These are phyloP conservation scores for Phalaenopsis equestris DNA, from an alignment of 106 monocot species.

Conservation along the genomic window DNA sequence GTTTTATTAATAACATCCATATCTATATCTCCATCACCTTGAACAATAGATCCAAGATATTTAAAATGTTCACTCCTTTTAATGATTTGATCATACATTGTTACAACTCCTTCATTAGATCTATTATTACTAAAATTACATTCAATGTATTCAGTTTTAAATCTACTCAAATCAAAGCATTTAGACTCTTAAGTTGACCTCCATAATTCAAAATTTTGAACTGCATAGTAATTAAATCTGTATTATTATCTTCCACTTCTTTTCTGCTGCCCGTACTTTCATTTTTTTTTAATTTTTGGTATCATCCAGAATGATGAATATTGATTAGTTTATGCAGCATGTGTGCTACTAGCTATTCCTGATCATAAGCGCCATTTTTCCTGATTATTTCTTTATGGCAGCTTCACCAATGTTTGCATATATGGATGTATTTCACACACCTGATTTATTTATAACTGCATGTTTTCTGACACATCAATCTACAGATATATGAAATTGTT, in stretches of 20 bases:
- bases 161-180: no score
- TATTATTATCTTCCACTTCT: background rate
- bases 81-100: no score
- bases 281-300: background rate
- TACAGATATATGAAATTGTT: constrained; percentile 68
- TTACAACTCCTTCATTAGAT: no score
- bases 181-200: no score
- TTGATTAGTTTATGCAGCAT: background rate
- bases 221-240: background rate
- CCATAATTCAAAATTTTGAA: no score
- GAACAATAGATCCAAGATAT: no score
- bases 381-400: background rate
- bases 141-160: no score
- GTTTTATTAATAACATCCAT: no score
- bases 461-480: constrained; percentile 14
- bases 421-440: background rate
- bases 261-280: no score
- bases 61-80: no score
- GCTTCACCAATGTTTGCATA: background rate
- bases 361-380: background rate
- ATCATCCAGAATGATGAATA: background rate
- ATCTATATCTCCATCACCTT: no score
- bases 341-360: background rate
- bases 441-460: background rate
- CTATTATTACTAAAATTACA: no score